Evolutionary conservation across 2,329 filamentous ascomycete genomes (phyloP), one percentile per base, ranked within the genome.

Genomic region (Trichophyton benhamiae): DNA sequence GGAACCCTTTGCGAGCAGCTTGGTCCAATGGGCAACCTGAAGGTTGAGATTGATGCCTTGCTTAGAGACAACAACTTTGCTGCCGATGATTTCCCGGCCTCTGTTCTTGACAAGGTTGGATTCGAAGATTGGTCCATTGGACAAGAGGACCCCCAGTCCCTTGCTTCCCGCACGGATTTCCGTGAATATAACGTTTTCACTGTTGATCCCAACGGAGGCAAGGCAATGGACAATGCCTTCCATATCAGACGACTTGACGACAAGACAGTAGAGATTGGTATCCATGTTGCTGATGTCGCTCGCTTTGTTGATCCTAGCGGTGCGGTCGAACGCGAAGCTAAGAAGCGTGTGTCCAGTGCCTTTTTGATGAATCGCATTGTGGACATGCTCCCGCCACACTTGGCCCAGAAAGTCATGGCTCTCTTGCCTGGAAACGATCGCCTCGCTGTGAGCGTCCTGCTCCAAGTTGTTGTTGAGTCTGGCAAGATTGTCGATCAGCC

Each of bases 51-150:
- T 1, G 94, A 99, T 78, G 94, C 94, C 62, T 83, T 99, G 62
- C 83, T 99, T 59, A 87, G 94, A 64, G 94, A 99, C 79, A 99
- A 99, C 82, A 99, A 99, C 79, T 99, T 99, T 72, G 88, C 89
- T 13, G 91, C 91, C 0, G 94, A 99, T 70, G 94, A 97, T 66
- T 99, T 99, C 74, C 95, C 92, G 3, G 94, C 99, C 70, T 92
- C 94, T 61, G 94, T 99, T 57, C 78, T 95, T 66, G 91, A 92
- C 73, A 97, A 89, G 71, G 89, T 97, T 65, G 89, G 89, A 44
- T 87, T 91, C 67, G 89, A 95, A 66, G 89, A 96, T 68, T 97
- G 92, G 92, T 87, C 89, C 13, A 78, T 96, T 59, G 82, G 84
- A 44, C 89, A 87, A 69, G 92, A 99, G 72, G 87, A 89, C 41